Conservation (phyloP, 257 asterid species). For the Solanum etuberosum region DNA sequence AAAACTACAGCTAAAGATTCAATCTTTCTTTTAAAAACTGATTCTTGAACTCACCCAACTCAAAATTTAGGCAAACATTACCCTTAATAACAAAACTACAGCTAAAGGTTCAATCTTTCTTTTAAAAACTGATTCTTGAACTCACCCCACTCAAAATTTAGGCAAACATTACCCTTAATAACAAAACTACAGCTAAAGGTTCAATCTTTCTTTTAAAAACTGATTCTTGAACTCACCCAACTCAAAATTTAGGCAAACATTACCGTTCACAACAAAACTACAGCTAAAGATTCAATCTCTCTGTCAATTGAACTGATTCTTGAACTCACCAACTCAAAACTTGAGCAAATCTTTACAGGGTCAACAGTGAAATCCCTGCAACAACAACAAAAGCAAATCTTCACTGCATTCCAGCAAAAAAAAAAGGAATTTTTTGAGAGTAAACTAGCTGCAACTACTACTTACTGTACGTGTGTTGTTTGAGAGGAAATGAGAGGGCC, state of each 20-base stretch:
- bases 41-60: conserved; percentile 10
- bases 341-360: neutral
- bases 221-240: conserved; percentile 8
- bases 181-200: neutral
- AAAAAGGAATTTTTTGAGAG: neutral
- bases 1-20: neutral
- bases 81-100: neutral
- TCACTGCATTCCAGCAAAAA: neutral
- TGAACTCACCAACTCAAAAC: neutral
- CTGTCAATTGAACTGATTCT: neutral
- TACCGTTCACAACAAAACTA: neutral
- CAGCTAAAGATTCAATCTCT: neutral
- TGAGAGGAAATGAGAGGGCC: neutral
- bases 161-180: conserved; percentile 1
- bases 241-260: conserved; percentile 10
- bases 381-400: neutral
- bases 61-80: conserved; percentile 9
- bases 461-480: neutral
- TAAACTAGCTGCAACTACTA: neutral
- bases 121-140: conserved; percentile 1
- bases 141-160: conserved; percentile 13
- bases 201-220: neutral
- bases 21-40: conserved; percentile 5
- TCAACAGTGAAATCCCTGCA: neutral
- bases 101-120: neutral